Evolutionary conservation across 208 protist species (phyloP), one percentile per base, ranked within the genome.

Genomic region (Acanthamoeba healyi): DNA sequence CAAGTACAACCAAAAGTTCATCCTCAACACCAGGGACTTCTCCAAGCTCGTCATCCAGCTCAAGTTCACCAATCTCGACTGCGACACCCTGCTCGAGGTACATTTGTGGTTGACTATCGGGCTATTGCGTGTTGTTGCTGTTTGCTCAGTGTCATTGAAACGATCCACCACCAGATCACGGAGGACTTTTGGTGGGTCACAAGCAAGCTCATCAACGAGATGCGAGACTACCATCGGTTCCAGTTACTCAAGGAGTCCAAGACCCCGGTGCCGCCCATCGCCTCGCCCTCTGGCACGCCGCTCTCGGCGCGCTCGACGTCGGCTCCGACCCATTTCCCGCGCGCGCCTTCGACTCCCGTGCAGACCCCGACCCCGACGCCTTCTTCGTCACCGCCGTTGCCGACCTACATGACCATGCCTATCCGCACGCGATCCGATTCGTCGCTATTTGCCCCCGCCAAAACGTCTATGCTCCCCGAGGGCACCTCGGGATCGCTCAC

Each of bases 191-290:
- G 51, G 49, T 90, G 82, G 82, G 82, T 90, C 49, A 90, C 42
- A 1, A 70, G 58, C 82, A 90, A 61, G 82, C 51, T 90, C 24
- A 90, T 90, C n/a, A 65, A 46, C 29, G 82, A 90, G 36, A 90
- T 90, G 82, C 82, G 82, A 22, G 82, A 90, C 82, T 90, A 90
- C 82, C 82, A 90, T 26, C 82, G 82, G 49, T 90, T 72, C 58
- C 42, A 67, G 58, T 29, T 90, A 29, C 82, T 90, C 34, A 90
- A 65, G 58, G 82, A 65, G 29, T 46, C 54, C 2, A 90, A 65
- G 58, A 46, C 42, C 29, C 42, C 42, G 22, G 49, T 36, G 15
- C 82, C 51, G 49, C 54, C 32, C 34, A 65, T 72, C 58, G 29
- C 82, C 15, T 90, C 82, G 49, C 82, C 82, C 32, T 34, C 63